Percentiles rank a stretch among this genome's conserved stretches.
Evolutionary conservation across 352 stramenopile species (phyloP).

Genomic region (Bremia lactucae): DNA sequence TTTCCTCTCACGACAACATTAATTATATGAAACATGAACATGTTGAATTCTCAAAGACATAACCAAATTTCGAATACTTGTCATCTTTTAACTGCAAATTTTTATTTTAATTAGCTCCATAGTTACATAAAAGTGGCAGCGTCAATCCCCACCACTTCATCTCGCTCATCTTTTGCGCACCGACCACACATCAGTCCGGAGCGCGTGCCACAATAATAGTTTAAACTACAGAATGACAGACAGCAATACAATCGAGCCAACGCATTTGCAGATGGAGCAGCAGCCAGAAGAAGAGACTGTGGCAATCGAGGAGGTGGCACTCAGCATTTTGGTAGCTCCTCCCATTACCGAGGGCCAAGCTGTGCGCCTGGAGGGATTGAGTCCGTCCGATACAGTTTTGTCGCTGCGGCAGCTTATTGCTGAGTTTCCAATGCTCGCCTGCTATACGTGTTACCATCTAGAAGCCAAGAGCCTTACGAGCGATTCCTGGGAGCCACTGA

Average conservation of each 20-base stretch:
- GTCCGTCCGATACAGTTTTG: slow-evolving; percentile 64
- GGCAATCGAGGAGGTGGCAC: slow-evolving; percentile 30
- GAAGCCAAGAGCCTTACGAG: slow-evolving; percentile 30
- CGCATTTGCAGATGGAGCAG: slow-evolving; percentile 12
- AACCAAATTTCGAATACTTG: too few relatives aligned
- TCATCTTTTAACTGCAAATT: too few relatives aligned
- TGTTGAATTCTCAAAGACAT: too few relatives aligned
- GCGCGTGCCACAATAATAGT: too few relatives aligned
- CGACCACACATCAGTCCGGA: too few relatives aligned
- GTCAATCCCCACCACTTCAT: too few relatives aligned
- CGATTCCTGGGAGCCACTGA: slow-evolving; percentile 40
- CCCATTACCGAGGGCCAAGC: slow-evolving; percentile 17
- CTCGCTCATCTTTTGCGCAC: too few relatives aligned
- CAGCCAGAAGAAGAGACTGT: slow-evolving; percentile 10
- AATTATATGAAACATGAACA: too few relatives aligned
- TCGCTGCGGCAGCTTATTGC: slow-evolving; percentile 73
- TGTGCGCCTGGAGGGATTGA: slow-evolving; percentile 64
- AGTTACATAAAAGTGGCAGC: too few relatives aligned
- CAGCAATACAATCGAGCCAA: slow-evolving; percentile 18
- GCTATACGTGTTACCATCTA: slow-evolving; percentile 82
- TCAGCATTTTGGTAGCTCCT: slow-evolving; percentile 48
- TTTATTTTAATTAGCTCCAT: too few relatives aligned
- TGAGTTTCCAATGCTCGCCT: slow-evolving; percentile 73
- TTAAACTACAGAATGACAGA: too few relatives aligned
- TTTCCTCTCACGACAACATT: too few relatives aligned